Evolutionary conservation across 805 yeast genomes (phyloP).

Genomic region (Saccharomycopsis javanensis): DNA sequence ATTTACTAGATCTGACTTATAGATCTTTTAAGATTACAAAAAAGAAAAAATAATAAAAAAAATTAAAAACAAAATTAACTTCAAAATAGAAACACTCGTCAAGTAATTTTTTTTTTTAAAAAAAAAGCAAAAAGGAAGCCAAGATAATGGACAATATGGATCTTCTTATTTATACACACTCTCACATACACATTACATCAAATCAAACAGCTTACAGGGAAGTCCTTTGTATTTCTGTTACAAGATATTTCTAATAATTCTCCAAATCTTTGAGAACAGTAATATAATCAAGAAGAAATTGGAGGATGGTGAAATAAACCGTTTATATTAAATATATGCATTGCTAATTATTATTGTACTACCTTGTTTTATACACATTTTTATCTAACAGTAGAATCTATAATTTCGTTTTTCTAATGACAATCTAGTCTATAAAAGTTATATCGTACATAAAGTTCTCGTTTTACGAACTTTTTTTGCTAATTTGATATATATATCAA

Average conservation of each 20-base stretch:
- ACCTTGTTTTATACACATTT: too few relatives aligned
- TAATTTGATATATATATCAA: too few relatives aligned
- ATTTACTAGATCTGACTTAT: constrained; percentile 66
- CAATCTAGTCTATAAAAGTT: too few relatives aligned
- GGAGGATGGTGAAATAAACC: neutral
- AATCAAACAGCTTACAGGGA: neutral
- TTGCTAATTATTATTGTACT: neutral
- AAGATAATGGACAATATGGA: neutral
- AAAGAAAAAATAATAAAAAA: neutral
- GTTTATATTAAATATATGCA: constrained; percentile 1
- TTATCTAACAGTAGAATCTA: too few relatives aligned
- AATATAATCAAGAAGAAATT: neutral
- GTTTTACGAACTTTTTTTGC: too few relatives aligned
- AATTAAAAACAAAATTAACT: neutral
- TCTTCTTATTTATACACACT: neutral
- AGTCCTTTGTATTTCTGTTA: too few relatives aligned
- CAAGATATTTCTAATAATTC: neutral
- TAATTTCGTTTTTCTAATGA: too few relatives aligned
- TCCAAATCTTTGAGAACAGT: neutral
- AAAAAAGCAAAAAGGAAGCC: too few relatives aligned
- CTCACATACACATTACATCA: neutral
- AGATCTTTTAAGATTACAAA: constrained; percentile 4
- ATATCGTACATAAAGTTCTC: too few relatives aligned
- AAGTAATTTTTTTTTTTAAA: too few relatives aligned
- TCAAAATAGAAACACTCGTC: neutral